Evolutionary conservation across 2,329 filamentous ascomycete species (phyloP).

Genomic region (Botrytis deweyae): DNA sequence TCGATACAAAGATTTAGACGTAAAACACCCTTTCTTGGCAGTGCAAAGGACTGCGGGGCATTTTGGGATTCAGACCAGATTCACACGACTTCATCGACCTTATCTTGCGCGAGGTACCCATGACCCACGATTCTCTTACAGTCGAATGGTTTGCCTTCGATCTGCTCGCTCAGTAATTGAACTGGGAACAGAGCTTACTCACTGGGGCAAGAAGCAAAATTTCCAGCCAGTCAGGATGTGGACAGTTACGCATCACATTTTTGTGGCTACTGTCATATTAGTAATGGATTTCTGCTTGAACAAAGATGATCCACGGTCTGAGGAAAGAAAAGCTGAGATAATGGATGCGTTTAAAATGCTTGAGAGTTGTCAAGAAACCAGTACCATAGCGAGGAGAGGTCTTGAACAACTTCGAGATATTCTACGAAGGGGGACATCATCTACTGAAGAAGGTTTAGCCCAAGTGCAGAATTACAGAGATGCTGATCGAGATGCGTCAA

Average conservation of each 20-base stretch:
- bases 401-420: slow-evolving; percentile 26
- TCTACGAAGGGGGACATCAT: background rate
- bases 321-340: slow-evolving; percentile 38
- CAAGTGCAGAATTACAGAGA: background rate
- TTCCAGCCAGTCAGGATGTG: slow-evolving; percentile 35
- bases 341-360: slow-evolving; percentile 40
- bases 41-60: slow-evolving; percentile 42
- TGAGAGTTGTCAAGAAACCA: slow-evolving; percentile 31
- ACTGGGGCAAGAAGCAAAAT: slow-evolving; percentile 27
- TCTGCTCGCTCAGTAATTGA: slow-evolving; percentile 37
- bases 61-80: slow-evolving; percentile 40
- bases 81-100: slow-evolving; percentile 43
- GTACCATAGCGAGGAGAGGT: slow-evolving; percentile 29
- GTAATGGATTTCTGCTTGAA: slow-evolving; percentile 43
- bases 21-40: slow-evolving; percentile 28
- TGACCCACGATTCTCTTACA: slow-evolving; percentile 39
- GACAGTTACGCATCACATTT: slow-evolving; percentile 40
- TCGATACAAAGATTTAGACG: slow-evolving; percentile 17
- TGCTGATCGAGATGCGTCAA: background rate
- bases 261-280: slow-evolving; percentile 43
- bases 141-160: slow-evolving; percentile 41
- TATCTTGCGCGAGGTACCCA: slow-evolving; percentile 39
- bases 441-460: background rate
- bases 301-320: slow-evolving; percentile 35
- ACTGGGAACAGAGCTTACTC: slow-evolving; percentile 35